Percentiles rank a stretch among this genome's conserved stretches.
Conservation (phyloP, 2,329 filamentous ascomycete genomes). For the Sporothrix variecibatus region DNA sequence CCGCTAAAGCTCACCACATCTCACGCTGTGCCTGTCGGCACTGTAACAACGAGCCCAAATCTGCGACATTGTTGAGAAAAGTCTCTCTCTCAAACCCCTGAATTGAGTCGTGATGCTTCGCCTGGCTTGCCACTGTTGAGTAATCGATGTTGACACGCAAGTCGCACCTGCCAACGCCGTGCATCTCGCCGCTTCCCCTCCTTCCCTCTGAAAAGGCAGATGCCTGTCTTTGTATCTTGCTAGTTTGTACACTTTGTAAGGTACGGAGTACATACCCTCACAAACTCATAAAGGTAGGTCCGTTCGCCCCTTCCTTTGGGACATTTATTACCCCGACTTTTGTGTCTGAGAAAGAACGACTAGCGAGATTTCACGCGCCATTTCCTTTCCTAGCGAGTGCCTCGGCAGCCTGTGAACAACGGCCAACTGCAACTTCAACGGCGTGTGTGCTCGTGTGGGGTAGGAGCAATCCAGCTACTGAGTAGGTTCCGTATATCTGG, state of each 20-base stretch:
- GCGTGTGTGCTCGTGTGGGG: background rate
- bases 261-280: background rate
- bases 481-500: background rate
- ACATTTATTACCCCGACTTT: constrained; percentile 7
- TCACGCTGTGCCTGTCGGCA: background rate
- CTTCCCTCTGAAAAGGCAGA: background rate
- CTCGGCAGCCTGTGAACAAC: constrained; percentile 23
- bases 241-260: background rate
- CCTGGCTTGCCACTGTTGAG: background rate
- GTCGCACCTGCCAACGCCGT: background rate
- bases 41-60: background rate
- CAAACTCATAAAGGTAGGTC: background rate
- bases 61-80: background rate
- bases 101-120: background rate
- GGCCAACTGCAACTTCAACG: background rate
- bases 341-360: background rate
- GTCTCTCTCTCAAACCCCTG: background rate
- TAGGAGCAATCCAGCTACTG: background rate
- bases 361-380: background rate
- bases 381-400: constrained; percentile 6
- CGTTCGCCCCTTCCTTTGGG: background rate
- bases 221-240: background rate
- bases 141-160: background rate
- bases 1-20: background rate
- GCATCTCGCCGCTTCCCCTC: background rate